Evolutionary conservation across 75 land plant species (phyloP).

Genomic region (Cupressus sempervirens): DNA sequence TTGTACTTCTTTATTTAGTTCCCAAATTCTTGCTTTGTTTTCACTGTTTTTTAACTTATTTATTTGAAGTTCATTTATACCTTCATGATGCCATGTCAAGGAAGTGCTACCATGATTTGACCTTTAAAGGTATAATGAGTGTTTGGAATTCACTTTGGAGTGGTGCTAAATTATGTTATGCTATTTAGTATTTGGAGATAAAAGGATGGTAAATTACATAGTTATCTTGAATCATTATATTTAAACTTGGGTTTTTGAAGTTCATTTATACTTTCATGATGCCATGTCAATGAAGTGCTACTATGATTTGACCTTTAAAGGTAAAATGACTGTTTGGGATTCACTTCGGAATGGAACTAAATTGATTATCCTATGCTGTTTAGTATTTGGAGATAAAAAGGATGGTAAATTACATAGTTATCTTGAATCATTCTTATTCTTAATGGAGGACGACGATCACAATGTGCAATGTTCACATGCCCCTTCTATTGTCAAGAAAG

Average conservation of each 20-base stretch:
- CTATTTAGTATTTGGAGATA: background rate
- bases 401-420: background rate
- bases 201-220: background rate
- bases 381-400: background rate
- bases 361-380: background rate
- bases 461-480: background rate
- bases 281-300: no score
- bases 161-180: no score
- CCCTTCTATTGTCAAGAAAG: background rate
- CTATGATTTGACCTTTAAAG: background rate
- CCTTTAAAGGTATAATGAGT: background rate
- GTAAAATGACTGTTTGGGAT: background rate
- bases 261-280: no score
- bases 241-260: no score
- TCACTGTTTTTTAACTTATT: no score
- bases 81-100: no score
- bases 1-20: no score
- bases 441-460: background rate
- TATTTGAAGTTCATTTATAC: no score
- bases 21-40: no score
- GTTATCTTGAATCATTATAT: constrained; percentile 1
- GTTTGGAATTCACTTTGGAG: no score
- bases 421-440: background rate
- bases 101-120: no score
- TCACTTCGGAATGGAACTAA: background rate